A percentile compares a stretch with the other conserved stretches of the same genome.
These are phyloP conservation scores for Plantago ovata DNA, from an alignment of 257 asterid species.

Conservation along the genomic window DNA sequence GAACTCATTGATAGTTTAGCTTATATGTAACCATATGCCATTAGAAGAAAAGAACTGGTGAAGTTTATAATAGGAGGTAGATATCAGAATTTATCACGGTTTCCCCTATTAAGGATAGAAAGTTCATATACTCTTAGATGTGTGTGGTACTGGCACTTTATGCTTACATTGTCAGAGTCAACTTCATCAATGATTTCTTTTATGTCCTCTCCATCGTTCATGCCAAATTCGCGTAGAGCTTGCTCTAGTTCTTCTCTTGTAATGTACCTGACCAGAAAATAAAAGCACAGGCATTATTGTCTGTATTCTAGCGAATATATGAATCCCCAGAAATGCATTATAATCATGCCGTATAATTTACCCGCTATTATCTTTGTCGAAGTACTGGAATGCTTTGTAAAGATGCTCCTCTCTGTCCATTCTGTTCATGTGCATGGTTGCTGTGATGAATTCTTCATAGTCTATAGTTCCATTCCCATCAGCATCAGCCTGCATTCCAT, in stretches of 20 bases:
- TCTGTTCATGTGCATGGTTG: conserved; percentile 63
- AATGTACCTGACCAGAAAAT: conserved; percentile 41
- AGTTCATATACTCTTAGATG: not conserved
- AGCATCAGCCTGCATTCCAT: conserved; percentile 48
- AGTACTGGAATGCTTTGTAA: conserved; percentile 62
- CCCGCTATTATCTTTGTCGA: conserved; percentile 61
- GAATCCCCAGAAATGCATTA: not conserved
- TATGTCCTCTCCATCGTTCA: conserved; percentile 61
- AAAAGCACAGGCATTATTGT: too few species aligned
- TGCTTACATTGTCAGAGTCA: conserved; percentile 63
- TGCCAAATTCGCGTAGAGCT: conserved; percentile 72
- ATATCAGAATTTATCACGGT: too few species aligned
- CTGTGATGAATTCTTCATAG: conserved; percentile 64
- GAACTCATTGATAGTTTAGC: not conserved
- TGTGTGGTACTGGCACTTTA: not conserved
- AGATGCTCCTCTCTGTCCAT: conserved; percentile 67
- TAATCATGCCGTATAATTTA: conserved; percentile 5
- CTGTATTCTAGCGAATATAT: not conserved
- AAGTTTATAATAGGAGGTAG: too few species aligned
- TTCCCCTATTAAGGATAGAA: not conserved
- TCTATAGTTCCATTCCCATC: conserved; percentile 63
- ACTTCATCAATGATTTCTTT: conserved; percentile 72
- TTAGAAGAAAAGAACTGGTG: too few species aligned
- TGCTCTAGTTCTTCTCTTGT: conserved; percentile 83
- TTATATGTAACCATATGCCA: not conserved